Conservation (phyloP, 2,329 filamentous ascomycete genomes). For the Colletotrichum siamense region DNA sequence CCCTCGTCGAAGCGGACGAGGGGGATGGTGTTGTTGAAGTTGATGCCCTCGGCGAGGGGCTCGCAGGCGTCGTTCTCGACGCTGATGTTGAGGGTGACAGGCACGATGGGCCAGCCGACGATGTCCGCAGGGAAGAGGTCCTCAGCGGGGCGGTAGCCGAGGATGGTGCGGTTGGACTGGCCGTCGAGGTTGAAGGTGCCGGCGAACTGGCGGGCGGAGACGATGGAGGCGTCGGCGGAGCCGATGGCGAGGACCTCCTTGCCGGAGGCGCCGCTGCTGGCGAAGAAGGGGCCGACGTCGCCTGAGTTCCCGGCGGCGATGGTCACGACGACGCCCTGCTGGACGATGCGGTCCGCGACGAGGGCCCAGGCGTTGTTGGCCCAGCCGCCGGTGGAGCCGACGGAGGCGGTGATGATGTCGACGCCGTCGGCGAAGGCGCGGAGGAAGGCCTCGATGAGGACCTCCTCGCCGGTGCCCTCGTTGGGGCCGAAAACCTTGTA, state of each 20-base stretch:
- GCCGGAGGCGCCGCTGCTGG: conserved; percentile 28
- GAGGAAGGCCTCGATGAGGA: conserved; percentile 20
- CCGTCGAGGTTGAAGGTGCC: conserved; percentile 27
- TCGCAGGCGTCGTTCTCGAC: conserved; percentile 29
- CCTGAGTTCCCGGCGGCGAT: conserved; percentile 20
- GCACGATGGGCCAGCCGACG: conserved; percentile 28
- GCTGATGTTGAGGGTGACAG: conserved; percentile 28
- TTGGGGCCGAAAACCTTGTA: conserved; percentile 20
- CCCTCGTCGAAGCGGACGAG: conserved; percentile 17
- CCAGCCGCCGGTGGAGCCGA: conserved; percentile 28
- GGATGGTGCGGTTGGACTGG: conserved; percentile 25
- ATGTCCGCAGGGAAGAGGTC: conserved; percentile 26
- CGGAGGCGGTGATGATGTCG: conserved; percentile 20
- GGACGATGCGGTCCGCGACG: conserved; percentile 44
- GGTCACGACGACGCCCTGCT: conserved; percentile 30
- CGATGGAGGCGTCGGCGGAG: conserved; percentile 13
- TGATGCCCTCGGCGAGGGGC: conserved; percentile 17
- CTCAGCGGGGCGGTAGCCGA: conserved; percentile 27
- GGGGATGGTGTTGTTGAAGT: conserved; percentile 8
- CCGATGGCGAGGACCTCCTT: conserved; percentile 29
- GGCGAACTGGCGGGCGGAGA: conserved; percentile 19
- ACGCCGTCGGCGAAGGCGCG: conserved; percentile 19
- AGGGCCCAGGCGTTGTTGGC: conserved; percentile 47
- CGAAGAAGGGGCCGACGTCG: conserved; percentile 26
- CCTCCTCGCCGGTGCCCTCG: conserved; percentile 13